A percentile compares a stretch with the other conserved stretches of the same genome.
Evolutionary conservation across 73 alveolate genomes (phyloP).

Genomic region (Paramecium biaurelia): DNA sequence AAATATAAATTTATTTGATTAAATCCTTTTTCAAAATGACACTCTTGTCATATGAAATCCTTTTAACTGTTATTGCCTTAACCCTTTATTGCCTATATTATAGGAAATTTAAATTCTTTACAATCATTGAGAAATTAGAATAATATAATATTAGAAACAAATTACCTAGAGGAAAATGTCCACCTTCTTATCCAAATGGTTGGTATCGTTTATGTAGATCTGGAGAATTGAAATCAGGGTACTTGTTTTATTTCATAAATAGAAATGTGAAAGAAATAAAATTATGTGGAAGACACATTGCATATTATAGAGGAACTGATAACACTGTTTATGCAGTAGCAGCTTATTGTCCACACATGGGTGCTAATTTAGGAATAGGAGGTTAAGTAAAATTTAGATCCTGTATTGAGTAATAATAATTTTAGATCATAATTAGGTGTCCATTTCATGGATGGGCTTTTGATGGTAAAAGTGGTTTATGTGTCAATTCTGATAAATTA

Average conservation of each 20-base stretch:
- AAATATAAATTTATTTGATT: neutral
- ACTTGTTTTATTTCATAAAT: neutral
- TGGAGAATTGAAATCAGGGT: constrained; percentile 13
- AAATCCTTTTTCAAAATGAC: neutral
- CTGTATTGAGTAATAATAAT: constrained; percentile 55
- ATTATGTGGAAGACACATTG: constrained; percentile 61
- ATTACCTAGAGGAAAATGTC: constrained; percentile 43
- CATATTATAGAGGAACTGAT: constrained; percentile 68
- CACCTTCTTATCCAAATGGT: constrained; percentile 52
- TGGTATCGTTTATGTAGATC: constrained; percentile 50
- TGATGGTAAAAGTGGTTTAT: constrained; percentile 70
- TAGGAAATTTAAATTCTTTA: constrained; percentile 20
- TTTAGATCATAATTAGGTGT: neutral
- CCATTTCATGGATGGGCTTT: constrained; percentile 79
- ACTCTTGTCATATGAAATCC: neutral
- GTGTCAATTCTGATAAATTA: constrained; percentile 57
- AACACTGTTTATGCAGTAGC: constrained; percentile 66
- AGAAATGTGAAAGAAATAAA: constrained; percentile 39
- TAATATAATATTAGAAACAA: neutral
- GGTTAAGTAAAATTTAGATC: constrained; percentile 63
- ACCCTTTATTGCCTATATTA: neutral
- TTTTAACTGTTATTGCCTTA: neutral
- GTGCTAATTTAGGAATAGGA: constrained; percentile 73
- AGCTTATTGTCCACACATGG: constrained; percentile 75
- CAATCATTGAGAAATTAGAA: neutral